These are phyloP conservation scores for Amborella trichopoda DNA, from an alignment of 164 flowering plant species.

Conservation along the genomic window DNA sequence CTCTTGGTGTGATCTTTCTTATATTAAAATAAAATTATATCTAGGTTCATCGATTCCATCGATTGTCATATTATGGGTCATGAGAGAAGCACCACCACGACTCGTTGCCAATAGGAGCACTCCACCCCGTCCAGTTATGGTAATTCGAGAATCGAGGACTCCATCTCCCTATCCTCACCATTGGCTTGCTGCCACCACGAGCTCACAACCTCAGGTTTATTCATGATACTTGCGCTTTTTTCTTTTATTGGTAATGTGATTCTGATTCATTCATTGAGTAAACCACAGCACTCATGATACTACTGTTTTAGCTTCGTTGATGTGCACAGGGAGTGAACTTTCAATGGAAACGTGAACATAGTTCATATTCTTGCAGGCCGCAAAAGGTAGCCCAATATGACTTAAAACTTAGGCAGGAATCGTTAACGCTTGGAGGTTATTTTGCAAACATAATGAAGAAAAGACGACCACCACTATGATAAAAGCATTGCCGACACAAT, in stretches of 20 bases:
- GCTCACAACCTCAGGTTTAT: conserved; percentile 64
- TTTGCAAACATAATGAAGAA: too few relatives aligned
- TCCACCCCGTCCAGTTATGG: conserved; percentile 40
- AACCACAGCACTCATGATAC: too few relatives aligned
- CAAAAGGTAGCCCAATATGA: conserved; percentile 18
- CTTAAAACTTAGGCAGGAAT: neutral
- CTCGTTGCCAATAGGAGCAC: conserved; percentile 18
- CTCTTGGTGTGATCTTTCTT: too few relatives aligned
- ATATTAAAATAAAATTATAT: conserved; percentile 5
- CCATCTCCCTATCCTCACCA: conserved; percentile 28
- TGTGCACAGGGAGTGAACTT: too few relatives aligned
- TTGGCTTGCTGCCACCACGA: conserved; percentile 58
- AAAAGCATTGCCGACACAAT: too few relatives aligned
- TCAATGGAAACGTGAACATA: neutral
- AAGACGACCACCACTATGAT: too few relatives aligned
- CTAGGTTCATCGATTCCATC: conserved; percentile 88
- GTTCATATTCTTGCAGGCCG: conserved; percentile 9
- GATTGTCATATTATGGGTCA: conserved; percentile 61
- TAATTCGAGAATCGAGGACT: conserved; percentile 27
- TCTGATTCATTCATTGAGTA: neutral
- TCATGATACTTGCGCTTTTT: neutral
- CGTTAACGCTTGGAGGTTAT: too few relatives aligned
- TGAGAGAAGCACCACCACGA: conserved; percentile 75
- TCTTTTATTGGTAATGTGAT: neutral
- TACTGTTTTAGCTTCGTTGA: too few relatives aligned